These are phyloP conservation scores for Adenanthera pavonina DNA, from an alignment of 306 rosid species.

Conservation along the genomic window DNA sequence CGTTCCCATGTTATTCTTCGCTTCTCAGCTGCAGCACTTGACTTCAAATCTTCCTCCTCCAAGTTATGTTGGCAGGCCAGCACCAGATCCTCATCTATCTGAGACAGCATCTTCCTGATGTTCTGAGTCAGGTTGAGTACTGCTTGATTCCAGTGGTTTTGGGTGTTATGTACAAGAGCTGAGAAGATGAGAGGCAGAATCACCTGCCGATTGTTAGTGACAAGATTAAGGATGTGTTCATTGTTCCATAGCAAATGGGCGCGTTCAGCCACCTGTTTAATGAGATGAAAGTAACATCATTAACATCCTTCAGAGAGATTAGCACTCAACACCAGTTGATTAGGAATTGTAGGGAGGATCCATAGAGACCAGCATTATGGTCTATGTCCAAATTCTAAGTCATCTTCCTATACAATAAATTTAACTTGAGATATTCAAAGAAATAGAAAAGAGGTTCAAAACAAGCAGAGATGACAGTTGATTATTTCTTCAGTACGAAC, in stretches of 20 bases:
- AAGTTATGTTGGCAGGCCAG: conserved; percentile 75
- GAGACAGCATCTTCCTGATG: conserved; percentile 73
- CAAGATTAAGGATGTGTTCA: conserved; percentile 78
- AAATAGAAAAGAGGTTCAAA: neutral
- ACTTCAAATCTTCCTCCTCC: conserved; percentile 70
- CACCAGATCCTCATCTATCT: conserved; percentile 92
- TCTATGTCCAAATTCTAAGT: neutral
- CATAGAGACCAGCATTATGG: neutral
- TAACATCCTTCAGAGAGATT: neutral
- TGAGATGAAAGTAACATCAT: neutral
- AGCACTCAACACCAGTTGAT: neutral
- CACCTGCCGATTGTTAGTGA: conserved; percentile 76
- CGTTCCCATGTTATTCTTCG: conserved; percentile 85
- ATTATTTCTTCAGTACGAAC: neutral
- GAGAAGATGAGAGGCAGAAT: conserved; percentile 88
- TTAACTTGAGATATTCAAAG: neutral
- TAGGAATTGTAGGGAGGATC: neutral
- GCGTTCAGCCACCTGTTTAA: conserved; percentile 86
- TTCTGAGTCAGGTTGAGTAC: conserved; percentile 89
- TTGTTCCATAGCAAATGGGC: conserved; percentile 98
- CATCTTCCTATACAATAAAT: neutral
- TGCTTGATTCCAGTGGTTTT: conserved; percentile 94
- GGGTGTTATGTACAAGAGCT: conserved; percentile 77
- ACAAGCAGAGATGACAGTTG: neutral
- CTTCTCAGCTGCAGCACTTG: conserved; percentile 76